These are phyloP conservation scores for Poa annua DNA, from an alignment of 176 grass and related monocot genomes.

Conservation along the genomic window DNA sequence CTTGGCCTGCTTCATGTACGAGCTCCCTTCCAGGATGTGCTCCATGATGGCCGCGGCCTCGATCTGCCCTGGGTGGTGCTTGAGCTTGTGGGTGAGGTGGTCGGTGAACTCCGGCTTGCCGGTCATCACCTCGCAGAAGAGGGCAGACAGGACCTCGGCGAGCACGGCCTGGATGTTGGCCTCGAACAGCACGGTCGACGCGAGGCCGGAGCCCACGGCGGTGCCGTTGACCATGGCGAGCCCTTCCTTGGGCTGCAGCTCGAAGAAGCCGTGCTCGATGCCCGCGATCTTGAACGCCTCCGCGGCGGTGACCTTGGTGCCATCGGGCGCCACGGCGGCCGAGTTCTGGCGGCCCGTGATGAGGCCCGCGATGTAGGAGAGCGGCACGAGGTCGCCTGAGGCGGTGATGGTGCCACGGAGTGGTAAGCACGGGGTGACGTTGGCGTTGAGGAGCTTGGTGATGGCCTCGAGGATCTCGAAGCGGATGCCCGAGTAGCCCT, in stretches of 20 bases:
- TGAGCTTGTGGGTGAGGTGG: conserved; percentile 92
- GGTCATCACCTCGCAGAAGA: conserved; percentile 94
- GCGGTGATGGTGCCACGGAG: conserved; percentile 83
- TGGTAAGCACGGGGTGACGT: conserved; percentile 78
- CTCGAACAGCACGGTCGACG: conserved; percentile 81
- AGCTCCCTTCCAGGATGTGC: conserved; percentile 85
- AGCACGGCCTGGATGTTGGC: conserved; percentile 68
- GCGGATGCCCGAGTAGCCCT: conserved; percentile 88
- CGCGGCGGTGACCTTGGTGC: conserved; percentile 56
- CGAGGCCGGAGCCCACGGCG: conserved; percentile 81
- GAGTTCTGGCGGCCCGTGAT: conserved; percentile 76
- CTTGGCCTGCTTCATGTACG: conserved; percentile 83
- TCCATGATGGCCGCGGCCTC: conserved; percentile 96
- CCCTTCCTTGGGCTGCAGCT: conserved; percentile 95
- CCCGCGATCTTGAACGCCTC: conserved; percentile 85
- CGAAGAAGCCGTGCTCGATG: conserved; percentile 72
- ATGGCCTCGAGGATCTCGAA: conserved; percentile 92
- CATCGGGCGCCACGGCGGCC: conserved; percentile 60
- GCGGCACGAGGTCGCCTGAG: conserved; percentile 75
- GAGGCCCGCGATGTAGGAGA: conserved; percentile 85
- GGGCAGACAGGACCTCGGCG: conserved; percentile 73
- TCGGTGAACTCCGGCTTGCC: conserved; percentile 94
- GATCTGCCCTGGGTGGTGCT: conserved; percentile 95
- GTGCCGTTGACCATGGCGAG: conserved; percentile 96
- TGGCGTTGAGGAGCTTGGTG: conserved; percentile 73